phyloP scores from a whole-genome alignment of 228 moss, liverwort and hornwort species.

The Sphagnum fallax region DNA sequence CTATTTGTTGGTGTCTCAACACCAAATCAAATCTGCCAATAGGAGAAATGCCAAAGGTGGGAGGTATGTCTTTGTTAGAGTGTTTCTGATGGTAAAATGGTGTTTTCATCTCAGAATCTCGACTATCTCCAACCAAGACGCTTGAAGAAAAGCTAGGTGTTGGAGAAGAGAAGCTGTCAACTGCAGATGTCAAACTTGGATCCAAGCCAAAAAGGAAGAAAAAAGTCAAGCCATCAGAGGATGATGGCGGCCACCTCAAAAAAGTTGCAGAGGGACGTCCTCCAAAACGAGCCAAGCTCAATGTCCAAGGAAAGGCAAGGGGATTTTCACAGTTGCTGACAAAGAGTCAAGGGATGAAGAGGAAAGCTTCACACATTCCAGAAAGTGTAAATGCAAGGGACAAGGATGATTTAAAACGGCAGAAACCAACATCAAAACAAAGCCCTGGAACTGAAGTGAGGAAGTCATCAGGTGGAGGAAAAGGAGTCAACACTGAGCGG shows the following conservation, averaged over 20 bases:
- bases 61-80: background rate
- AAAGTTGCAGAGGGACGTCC: constrained; percentile 5
- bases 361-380: constrained; percentile 18
- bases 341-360: constrained; percentile 15
- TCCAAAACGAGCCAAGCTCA: constrained; percentile 23
- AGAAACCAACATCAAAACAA: constrained; percentile 12
- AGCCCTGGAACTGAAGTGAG: constrained; percentile 1
- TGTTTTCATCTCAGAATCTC: constrained; percentile 8
- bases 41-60: background rate
- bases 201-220: too few species aligned
- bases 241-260: constrained; percentile 11
- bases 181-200: background rate
- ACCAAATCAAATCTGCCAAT: background rate
- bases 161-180: constrained; percentile 17
- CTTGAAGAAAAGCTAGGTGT: constrained; percentile 13
- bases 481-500: constrained; percentile 11
- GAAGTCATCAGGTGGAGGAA: constrained; percentile 13
- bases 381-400: constrained; percentile 10
- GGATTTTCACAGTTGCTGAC: constrained; percentile 5
- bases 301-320: constrained; percentile 9
- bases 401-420: constrained; percentile 13
- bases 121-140: constrained; percentile 12
- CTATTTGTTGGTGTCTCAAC: background rate
- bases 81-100: too few species aligned
- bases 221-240: background rate